Evolutionary conservation across 441 rosid genomes (phyloP).

Genomic region (Arabidopsis hybrid): DNA sequence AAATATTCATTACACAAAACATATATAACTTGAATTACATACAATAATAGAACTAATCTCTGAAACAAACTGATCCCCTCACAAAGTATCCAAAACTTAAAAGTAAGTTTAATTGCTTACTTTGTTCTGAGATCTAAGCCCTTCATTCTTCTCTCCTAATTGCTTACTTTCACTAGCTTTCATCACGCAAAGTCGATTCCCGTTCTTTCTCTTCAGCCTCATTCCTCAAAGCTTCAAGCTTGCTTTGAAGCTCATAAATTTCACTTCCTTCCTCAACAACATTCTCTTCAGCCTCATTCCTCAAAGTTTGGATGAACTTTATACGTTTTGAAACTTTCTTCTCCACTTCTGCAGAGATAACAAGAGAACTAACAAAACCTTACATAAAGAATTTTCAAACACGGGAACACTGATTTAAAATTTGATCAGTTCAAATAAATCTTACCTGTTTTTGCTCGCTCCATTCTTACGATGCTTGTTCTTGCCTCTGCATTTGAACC

Average conservation of each 20-base stretch:
- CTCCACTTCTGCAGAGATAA: conserved; percentile 61
- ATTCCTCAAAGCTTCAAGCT: conserved; percentile 51
- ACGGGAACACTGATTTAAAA: not conserved
- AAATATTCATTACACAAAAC: no score
- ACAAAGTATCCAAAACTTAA: no score
- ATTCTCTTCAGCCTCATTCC: conserved; percentile 55
- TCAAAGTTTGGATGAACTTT: conserved; percentile 73
- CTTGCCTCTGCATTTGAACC: conserved; percentile 34
- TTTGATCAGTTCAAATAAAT: conserved; percentile 21
- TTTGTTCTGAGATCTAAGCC: conserved; percentile 51
- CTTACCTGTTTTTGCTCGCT: conserved; percentile 46
- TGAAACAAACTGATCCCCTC: no score
- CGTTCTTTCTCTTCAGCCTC: conserved; percentile 49
- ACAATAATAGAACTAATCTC: no score
- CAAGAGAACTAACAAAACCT: conserved; percentile 42
- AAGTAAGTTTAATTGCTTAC: no score
- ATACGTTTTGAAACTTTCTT: conserved; percentile 59
- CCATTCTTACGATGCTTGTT: conserved; percentile 38
- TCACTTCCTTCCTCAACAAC: conserved; percentile 36
- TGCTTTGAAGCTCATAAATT: conserved; percentile 42
- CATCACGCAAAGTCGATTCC: conserved; percentile 47
- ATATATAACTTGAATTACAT: no score
- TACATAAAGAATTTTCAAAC: conserved; percentile 44
- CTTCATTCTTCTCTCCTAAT: conserved; percentile 52
- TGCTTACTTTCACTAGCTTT: conserved; percentile 57